A percentile compares a stretch with the other conserved stretches of the same genome.
Evolutionary conservation across 2,329 filamentous ascomycete species (phyloP).

Genomic region (Cladophialophora exuberans): DNA sequence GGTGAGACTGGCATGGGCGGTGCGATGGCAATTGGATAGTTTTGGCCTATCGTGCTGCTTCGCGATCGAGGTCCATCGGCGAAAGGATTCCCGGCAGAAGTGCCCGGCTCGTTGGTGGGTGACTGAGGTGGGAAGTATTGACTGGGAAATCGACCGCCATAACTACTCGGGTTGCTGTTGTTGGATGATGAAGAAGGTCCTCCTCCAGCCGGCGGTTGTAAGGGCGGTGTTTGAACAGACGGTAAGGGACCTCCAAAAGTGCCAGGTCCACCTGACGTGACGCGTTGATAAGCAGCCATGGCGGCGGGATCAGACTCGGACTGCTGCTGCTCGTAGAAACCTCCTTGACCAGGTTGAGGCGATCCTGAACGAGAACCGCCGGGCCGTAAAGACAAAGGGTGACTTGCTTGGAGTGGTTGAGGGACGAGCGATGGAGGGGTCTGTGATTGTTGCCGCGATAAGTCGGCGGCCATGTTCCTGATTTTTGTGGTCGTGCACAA

Average conservation of each 20-base stretch:
- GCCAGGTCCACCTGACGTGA: slow-evolving; percentile 15
- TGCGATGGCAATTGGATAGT: slow-evolving; percentile 25
- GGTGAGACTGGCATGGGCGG: slow-evolving; percentile 29
- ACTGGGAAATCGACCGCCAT: slow-evolving; percentile 29
- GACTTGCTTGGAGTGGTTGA: slow-evolving; percentile 12
- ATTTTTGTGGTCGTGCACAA: no score
- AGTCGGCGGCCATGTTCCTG: slow-evolving; percentile 1
- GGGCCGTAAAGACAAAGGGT: slow-evolving; percentile 27
- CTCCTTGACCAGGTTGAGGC: slow-evolving; percentile 20
- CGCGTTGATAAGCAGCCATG: slow-evolving; percentile 18
- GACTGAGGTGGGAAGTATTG: slow-evolving; percentile 27
- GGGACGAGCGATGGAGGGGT: slow-evolving; percentile 3
- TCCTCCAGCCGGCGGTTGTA: slow-evolving; percentile 14
- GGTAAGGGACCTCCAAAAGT: slow-evolving; percentile 6
- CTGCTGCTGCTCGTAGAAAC: slow-evolving; percentile 4
- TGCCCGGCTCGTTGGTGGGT: slow-evolving; percentile 20
- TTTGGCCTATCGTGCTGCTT: slow-evolving; percentile 32
- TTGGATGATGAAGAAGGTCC: slow-evolving; percentile 1
- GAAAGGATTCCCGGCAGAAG: slow-evolving; percentile 19
- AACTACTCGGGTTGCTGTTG: slow-evolving; percentile 2
- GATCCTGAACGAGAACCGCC: slow-evolving; percentile 27
- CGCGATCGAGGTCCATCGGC: slow-evolving; percentile 26
- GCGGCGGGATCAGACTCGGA: slow-evolving; percentile 13
- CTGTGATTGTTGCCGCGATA: slow-evolving; percentile 5
- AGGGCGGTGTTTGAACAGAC: slow-evolving; percentile 23